phyloP scores from a whole-genome alignment of 129 eudicot genomes.

The Escallonia rubra region DNA sequence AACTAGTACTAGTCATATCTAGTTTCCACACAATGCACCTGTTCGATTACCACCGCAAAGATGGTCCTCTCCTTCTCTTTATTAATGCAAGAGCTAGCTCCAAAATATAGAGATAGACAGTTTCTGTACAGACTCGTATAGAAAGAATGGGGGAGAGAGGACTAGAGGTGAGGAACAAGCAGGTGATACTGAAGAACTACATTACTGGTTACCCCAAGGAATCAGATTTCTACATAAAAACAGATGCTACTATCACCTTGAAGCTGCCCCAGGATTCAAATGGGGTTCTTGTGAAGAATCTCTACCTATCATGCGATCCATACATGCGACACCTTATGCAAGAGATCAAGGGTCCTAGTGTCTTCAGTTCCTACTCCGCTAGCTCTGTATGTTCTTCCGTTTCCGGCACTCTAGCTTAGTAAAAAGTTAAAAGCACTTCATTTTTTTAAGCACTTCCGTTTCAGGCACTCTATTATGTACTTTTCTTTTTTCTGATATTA shows the following conservation, averaged over 20 bases:
- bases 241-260: slow-evolving; percentile 21
- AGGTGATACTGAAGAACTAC: slow-evolving; percentile 36
- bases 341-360: slow-evolving; percentile 17
- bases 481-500: too few species aligned
- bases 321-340: slow-evolving; percentile 52
- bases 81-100: too few species aligned
- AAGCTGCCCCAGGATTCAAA: slow-evolving; percentile 42
- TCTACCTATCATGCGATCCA: slow-evolving; percentile 65
- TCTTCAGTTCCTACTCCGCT: slow-evolving; percentile 33
- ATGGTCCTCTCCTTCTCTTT: too few species aligned
- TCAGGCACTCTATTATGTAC: too few species aligned
- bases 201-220: slow-evolving; percentile 48
- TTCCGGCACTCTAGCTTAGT: too few species aligned
- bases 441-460: too few species aligned
- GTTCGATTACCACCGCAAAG: too few species aligned
- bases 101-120: too few species aligned
- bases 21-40: too few species aligned
- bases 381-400: slow-evolving; percentile 48
- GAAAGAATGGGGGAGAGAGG: slow-evolving; percentile 21
- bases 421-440: too few species aligned
- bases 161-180: slow-evolving; percentile 35
- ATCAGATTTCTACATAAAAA: slow-evolving; percentile 28
- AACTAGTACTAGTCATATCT: too few species aligned
- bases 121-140: too few species aligned
- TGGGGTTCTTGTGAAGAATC: slow-evolving; percentile 43